Base-by-base conservation (phyloP, 495 filamentous ascomycete species). In the Tuber magnatum region DNA sequence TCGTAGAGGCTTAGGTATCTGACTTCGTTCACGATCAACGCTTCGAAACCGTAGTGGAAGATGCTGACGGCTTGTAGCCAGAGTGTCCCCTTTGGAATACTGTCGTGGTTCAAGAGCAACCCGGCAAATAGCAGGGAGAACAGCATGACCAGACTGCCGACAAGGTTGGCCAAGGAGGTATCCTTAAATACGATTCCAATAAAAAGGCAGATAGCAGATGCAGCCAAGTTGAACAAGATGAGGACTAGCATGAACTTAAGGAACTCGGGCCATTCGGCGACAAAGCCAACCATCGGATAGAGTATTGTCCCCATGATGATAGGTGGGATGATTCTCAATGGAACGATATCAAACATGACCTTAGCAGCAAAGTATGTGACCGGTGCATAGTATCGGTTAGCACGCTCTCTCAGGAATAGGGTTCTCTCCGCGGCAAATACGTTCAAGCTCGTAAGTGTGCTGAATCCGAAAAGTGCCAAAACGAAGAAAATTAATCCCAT, bases 401-500 rank as follows among this genome's bases (percentile, higher is more conserved):
- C 95, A 73, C 95, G 86, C 85, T 99, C 95, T 43, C 96, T 90
- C 14, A 97, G 91, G 83, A 98, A 99, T 35, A 98, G 84, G 20
- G 97, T 90, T 71, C 95, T 89, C 83, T 99, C 95, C 2, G 92
- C 88, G 7, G 93, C 94, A 83, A 99, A 99, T 28, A 97, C 95
- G 18, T 92, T 97, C 75, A 99, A 87, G 80, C 89, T 93, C 1
- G 95, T 98, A 48, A 99, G 86, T 0, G 95, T 98, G 84, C 92
- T 94, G 86, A 99, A 99, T 24, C 95, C 95, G 79, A 97, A 99
- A 28, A 99, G 85, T 7, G 95, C 93, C 18, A 99, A 88, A 56
- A 98, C 86, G 86, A 99, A 99, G 87, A 99, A 97, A 87, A 98
- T 98, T 18, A 98, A 87, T 79, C 95, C 95, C n/a, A 99, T 90